phyloP scores from a whole-genome alignment of 805 yeast species.

The Diddensiella transvaalensis region DNA sequence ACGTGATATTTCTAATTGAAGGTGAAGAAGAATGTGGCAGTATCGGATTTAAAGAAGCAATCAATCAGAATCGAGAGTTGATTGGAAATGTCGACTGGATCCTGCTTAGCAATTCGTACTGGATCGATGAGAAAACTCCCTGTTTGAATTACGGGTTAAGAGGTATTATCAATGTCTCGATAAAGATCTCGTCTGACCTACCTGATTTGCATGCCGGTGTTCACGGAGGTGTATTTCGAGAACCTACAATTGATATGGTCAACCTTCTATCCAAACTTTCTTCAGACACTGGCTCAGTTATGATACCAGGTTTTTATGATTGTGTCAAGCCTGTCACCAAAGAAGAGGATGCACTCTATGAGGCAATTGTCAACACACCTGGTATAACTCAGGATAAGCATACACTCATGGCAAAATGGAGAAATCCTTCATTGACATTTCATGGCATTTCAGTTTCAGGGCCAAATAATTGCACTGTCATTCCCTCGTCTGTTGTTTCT shows the following conservation, averaged over 20 bases:
- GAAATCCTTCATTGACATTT: constrained; percentile 82
- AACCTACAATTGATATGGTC: constrained; percentile 84
- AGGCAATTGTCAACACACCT: constrained; percentile 50
- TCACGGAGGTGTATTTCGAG: constrained; percentile 87
- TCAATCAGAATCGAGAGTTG: constrained; percentile 44
- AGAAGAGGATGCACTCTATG: constrained; percentile 58
- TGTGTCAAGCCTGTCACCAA: constrained; percentile 56
- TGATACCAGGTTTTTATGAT: constrained; percentile 67
- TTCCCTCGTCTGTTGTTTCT: constrained; percentile 76
- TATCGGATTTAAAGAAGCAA: constrained; percentile 70
- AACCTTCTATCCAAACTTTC: constrained; percentile 65
- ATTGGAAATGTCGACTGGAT: constrained; percentile 87
- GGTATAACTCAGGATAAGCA: constrained; percentile 29
- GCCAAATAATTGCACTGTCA: constrained; percentile 84
- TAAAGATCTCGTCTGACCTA: constrained; percentile 63
- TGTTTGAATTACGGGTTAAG: constrained; percentile 92
- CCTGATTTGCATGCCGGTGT: constrained; percentile 96
- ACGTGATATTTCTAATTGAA: constrained; percentile 79
- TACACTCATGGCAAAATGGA: constrained; percentile 74
- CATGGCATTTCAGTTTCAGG: constrained; percentile 86
- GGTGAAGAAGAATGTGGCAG: constrained; percentile 97
- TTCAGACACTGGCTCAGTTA: constrained; percentile 50
- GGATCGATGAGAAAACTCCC: constrained; percentile 87
- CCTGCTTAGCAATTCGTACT: constrained; percentile 82
- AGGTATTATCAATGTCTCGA: constrained; percentile 81